Conservation (phyloP, 352 stramenopile genomes). For the Globisporangium irregulare region DNA sequence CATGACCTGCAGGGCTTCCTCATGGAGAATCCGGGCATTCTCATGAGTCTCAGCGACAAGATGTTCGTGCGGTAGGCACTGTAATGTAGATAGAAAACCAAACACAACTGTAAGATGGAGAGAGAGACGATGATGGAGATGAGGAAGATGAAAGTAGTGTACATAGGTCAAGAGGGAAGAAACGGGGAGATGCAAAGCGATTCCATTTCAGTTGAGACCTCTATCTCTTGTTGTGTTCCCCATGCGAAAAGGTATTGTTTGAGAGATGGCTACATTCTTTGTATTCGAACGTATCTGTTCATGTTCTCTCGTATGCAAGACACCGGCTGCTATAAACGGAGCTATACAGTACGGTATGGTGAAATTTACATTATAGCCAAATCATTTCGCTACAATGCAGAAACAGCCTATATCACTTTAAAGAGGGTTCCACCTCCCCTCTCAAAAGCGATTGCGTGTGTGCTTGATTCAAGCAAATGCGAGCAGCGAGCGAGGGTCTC, state of each 20-base stretch:
- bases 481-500: background rate
- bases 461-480: background rate
- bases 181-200: background rate
- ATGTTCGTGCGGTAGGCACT: constrained; percentile 40
- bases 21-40: constrained; percentile 69
- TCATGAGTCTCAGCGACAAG: constrained; percentile 66
- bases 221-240: background rate
- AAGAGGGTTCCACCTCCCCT: background rate
- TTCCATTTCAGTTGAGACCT: background rate
- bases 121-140: background rate
- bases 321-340: background rate
- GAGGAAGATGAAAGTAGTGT: background rate
- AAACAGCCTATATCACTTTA: background rate
- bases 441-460: background rate
- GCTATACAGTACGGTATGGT: background rate
- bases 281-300: background rate
- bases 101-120: background rate
- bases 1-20: constrained; percentile 69
- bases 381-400: too few relatives aligned
- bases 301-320: background rate
- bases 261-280: background rate
- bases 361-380: background rate
- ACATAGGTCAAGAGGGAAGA: background rate
- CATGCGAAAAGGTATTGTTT: background rate
- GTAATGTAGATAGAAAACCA: constrained; percentile 9